Percentiles rank a stretch among this genome's conserved stretches.
Conservation (phyloP, 352 stramenopile genomes). For the Phytopythium kandeliae region DNA sequence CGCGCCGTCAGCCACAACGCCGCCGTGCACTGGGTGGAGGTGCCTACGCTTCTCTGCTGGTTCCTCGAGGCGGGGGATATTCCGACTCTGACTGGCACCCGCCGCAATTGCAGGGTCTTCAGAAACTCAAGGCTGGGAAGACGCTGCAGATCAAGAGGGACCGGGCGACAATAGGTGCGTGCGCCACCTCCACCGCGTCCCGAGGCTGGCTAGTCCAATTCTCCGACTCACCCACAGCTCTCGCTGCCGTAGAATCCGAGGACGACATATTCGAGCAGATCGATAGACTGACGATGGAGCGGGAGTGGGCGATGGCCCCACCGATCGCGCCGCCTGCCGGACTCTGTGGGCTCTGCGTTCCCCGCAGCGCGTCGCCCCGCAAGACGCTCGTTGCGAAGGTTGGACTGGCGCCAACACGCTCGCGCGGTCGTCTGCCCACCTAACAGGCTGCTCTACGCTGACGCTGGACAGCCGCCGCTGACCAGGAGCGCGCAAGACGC, state of each 20-base stretch:
- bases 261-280: constrained; percentile 75
- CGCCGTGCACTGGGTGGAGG: constrained; percentile 65
- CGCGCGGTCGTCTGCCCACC: background rate
- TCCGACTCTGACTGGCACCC: too few relatives aligned
- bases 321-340: constrained; percentile 20
- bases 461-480: background rate
- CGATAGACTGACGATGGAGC: constrained; percentile 45
- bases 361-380: background rate
- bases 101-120: constrained; percentile 28
- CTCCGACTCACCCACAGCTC: background rate
- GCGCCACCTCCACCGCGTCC: too few relatives aligned
- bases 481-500: background rate
- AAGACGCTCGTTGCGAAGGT: constrained; percentile 26
- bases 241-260: constrained; percentile 42
- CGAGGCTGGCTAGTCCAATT: too few relatives aligned
- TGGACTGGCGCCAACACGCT: background rate
- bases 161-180: constrained; percentile 35
- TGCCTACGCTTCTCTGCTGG: constrained; percentile 13
- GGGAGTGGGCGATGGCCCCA: constrained; percentile 40
- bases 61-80: background rate
- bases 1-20: constrained; percentile 61
- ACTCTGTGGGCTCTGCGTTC: constrained; percentile 32
- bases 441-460: background rate
- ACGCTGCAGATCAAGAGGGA: constrained; percentile 37
- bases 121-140: constrained; percentile 40